These are phyloP conservation scores for Anaeromyces robustus DNA, from an alignment of 192 early-diverging fungal genomes.

Conservation along the genomic window DNA sequence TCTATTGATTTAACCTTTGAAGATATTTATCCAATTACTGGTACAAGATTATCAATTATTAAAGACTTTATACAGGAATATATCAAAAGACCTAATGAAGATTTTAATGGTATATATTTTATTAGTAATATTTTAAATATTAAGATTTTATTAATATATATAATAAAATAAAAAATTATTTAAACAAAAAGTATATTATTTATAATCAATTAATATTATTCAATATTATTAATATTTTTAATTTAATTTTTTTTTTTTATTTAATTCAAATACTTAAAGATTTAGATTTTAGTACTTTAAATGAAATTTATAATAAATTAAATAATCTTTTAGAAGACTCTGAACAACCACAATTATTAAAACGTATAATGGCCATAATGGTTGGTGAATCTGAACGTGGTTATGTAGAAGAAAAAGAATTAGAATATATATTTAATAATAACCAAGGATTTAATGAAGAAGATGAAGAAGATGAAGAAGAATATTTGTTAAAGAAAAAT, in stretches of 20 bases:
- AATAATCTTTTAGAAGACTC: background rate
- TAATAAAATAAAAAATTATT: too few relatives aligned
- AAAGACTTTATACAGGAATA: background rate
- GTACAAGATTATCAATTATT: background rate
- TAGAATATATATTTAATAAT: background rate
- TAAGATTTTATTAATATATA: too few relatives aligned
- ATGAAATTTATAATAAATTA: background rate
- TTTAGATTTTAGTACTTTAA: background rate
- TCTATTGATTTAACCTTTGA: background rate
- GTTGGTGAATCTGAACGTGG: background rate
- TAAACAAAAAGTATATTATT: too few relatives aligned
- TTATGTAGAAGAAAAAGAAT: background rate
- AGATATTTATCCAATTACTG: background rate
- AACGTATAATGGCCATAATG: background rate
- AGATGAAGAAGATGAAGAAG: background rate
- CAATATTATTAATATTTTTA: too few relatives aligned
- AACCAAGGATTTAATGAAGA: background rate
- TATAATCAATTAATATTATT: too few relatives aligned
- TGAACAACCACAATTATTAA: background rate
- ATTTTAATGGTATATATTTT: background rate
- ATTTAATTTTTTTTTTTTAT: background rate
- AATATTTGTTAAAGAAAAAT: too few relatives aligned
- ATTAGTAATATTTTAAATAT: too few relatives aligned
- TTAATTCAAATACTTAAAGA: background rate
- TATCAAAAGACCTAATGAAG: background rate